Conservation (phyloP, 495 filamentous ascomycete species). For the Aspergillus egyptiacus region DNA sequence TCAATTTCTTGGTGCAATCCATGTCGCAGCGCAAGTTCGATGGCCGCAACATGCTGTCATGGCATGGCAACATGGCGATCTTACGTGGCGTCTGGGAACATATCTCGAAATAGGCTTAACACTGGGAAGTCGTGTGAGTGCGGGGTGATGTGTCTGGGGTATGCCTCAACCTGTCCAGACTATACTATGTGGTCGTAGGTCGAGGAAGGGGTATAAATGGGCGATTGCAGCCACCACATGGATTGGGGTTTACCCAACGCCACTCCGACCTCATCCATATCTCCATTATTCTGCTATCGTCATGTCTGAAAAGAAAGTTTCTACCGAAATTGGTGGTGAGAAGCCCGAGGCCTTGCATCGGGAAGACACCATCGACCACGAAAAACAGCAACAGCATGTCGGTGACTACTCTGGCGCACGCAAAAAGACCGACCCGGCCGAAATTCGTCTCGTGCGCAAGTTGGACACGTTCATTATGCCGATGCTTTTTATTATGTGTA, state of each 20-base stretch:
- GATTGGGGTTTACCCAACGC: too few relatives aligned
- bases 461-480: conserved; percentile 45
- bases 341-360: conserved; percentile 4
- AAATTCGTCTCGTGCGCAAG: conserved; percentile 44
- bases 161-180: background rate
- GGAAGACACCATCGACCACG: conserved; percentile 3
- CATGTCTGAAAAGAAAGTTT: background rate
- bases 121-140: background rate
- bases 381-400: background rate
- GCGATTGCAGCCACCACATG: too few relatives aligned
- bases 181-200: background rate
- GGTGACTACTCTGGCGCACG: conserved; percentile 38
- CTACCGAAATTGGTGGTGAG: background rate
- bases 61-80: background rate
- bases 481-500: conserved; percentile 44
- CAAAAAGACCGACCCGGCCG: conserved; percentile 34
- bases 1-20: background rate
- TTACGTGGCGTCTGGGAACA: background rate
- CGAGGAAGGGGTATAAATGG: background rate
- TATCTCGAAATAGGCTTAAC: background rate
- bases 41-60: background rate
- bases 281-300: too few relatives aligned
- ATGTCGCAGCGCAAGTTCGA: background rate
- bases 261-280: too few relatives aligned
- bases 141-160: background rate